Base-by-base conservation (phyloP, 23 red algal genomes). In the Agarophyton chilense region DNA sequence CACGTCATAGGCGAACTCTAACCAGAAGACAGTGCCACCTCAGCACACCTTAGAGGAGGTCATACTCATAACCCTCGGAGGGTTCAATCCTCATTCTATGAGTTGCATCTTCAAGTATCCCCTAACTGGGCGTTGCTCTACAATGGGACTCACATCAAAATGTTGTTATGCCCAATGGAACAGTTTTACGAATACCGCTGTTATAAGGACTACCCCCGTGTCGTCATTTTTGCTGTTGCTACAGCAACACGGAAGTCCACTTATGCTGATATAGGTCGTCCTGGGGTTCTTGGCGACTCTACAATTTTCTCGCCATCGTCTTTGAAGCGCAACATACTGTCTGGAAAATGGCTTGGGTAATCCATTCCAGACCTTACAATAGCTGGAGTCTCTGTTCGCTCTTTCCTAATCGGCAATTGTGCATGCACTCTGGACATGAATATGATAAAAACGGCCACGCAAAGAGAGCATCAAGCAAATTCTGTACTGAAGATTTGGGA, bases 321-420 rank as follows among this genome's bases (percentile, higher is more conserved):
- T 9, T 66, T 72, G 16, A 86, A 86, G 51, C 72, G 22, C 18
- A 70, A 71, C 4, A 86, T 68, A 21, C 14, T 72, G 8, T 32
- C 49, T 4, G 21, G 44, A 18, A 3, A 26, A 39, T 86, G 82
- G 57, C 63, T 86, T 14, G 63, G 64, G n/a, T 1, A 7, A 44
- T 12, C 52, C 34, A 86, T 72, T 70, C 63, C 64, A 12, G 26
- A n/a, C 44, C 34, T 86, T 26, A 72, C 7, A 1, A 73, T 86
- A 35, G 2, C 82, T 45, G 64, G 45, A n/a, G 34, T 46, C 6
- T 1, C 0, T 10, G 63, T 52, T 25, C 2, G 66, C 2, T 63
- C 61, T 5, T 86, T 72, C 26, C 24, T 86, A n/a, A 86, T 72
- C 0, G 82, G 63, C 1, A 63, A 86, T 33, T 86, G 82, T 31